Base-by-base conservation (phyloP, 352 stramenopile species). In the Phytopythium ostracodes region DNA sequence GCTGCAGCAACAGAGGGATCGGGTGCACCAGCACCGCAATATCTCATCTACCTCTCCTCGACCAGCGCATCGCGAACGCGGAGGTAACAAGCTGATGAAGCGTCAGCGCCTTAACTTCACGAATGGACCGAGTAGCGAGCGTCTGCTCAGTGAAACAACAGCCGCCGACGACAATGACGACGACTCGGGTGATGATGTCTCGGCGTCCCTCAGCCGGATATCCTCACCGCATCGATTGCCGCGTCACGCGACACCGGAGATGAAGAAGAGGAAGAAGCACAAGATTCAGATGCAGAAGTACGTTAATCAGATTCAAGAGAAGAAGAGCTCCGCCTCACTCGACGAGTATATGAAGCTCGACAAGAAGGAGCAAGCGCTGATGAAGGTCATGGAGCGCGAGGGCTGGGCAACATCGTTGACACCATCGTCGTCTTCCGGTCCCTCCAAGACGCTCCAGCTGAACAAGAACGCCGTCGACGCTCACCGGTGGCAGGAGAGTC, bases 291-390 rank as follows among this genome's bases (percentile, higher is more conserved):
- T 78, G 25, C 46, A 56, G 8, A 67, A 67, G 46, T 80, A 71
- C 27, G 22, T 79, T 17, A 56, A 70, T 38, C 64, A 76, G 52
- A 61, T 71, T 25, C 59, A 78, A n/a, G 63, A 73, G 59, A 67
- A 70, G 63, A 75, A 73, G 40, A 60, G 56, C 14, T 50, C 0
- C 2, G 46, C 44, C n/a, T 63, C 58, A 7, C 38, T 82, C 8
- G 38, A 83, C 54, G 57, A 72, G 35, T 79, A 78, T 14, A n/a
- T 75, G 24, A 59, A 49, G 15, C 46, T 81, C 25, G 69, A 81
- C 7, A 55, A 62, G 17, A 62, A 71, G 43, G 47, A 78, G 52
- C 54, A 65, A 8, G 33, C 56, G 46, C 44, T 56, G 8, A 29
- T 60, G 10, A 56, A 71, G 24, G 40, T 43, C 59, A 52, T 49